Conservation (phyloP, 2,329 filamentous ascomycete genomes). For the Emericellopsis atlantica region DNA sequence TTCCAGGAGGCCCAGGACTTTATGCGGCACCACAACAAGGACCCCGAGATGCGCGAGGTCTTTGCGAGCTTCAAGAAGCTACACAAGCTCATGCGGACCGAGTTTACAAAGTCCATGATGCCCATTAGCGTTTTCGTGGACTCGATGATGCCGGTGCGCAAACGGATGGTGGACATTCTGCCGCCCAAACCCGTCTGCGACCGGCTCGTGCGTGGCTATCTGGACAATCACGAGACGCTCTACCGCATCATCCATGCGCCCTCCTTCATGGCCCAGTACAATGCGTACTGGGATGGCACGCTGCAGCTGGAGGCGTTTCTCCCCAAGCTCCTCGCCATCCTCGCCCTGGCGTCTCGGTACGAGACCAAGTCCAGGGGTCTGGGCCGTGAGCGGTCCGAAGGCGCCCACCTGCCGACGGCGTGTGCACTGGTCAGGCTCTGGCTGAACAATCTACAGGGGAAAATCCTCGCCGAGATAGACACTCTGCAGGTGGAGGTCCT, state of each 20-base stretch:
- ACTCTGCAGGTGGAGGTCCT: slow-evolving; percentile 42
- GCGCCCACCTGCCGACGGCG: slow-evolving; percentile 44
- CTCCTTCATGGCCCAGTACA: slow-evolving; percentile 36
- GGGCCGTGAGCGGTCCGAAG: slow-evolving; percentile 35
- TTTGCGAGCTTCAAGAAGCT: slow-evolving; percentile 32
- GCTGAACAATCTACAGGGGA: slow-evolving; percentile 37
- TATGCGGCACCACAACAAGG: slow-evolving; percentile 26
- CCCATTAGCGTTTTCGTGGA: slow-evolving; percentile 45
- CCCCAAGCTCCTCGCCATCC: slow-evolving; percentile 37
- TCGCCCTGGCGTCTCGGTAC: slow-evolving; percentile 41
- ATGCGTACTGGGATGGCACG: slow-evolving; percentile 36
- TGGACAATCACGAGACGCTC: slow-evolving; percentile 36
- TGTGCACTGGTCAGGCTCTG: slow-evolving; percentile 40
- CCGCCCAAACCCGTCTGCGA: slow-evolving; percentile 38
- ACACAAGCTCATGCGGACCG: slow-evolving; percentile 32
- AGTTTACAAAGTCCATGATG: slow-evolving; percentile 30
- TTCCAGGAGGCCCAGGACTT: slow-evolving; percentile 42
- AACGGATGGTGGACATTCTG: slow-evolving; percentile 44
- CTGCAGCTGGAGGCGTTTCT: slow-evolving; percentile 35
- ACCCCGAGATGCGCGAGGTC: slow-evolving; percentile 26
- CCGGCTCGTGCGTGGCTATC: slow-evolving; percentile 33
- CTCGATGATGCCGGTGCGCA: slow-evolving; percentile 43
- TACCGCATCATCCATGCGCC: slow-evolving; percentile 41
- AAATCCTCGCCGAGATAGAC: slow-evolving; percentile 37
- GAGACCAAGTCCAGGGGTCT: slow-evolving; percentile 36